These are phyloP conservation scores for Rhizomucor miehei DNA, from an alignment of 371 early-diverging fungal species.

Conservation along the genomic window DNA sequence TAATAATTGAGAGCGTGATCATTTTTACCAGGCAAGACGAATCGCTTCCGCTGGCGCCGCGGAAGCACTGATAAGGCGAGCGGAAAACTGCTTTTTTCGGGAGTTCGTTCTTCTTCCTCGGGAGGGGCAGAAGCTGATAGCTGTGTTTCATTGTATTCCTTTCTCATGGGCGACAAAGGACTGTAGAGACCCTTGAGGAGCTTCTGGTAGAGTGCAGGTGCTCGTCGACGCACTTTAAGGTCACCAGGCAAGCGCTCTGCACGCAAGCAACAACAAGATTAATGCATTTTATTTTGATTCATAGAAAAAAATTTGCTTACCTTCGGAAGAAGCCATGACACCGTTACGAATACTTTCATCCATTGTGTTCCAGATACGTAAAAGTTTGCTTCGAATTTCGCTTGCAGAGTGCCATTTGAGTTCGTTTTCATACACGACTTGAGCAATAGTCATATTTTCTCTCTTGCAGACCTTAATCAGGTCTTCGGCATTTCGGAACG, in stretches of 20 bases:
- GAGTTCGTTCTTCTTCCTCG: neutral
- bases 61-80: constrained; percentile 36
- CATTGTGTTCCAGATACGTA: constrained; percentile 93
- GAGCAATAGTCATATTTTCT: constrained; percentile 90
- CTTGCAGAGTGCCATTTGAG: constrained; percentile 84
- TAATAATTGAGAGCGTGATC: too few relatives aligned
- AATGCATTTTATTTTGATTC: too few relatives aligned
- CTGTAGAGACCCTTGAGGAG: constrained; percentile 78
- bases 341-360: constrained; percentile 86
- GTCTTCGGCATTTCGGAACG: constrained; percentile 81
- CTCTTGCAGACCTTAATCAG: constrained; percentile 78
- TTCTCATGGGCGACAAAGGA: constrained; percentile 19
- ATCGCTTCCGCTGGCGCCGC: constrained; percentile 42
- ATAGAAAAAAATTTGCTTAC: too few relatives aligned
- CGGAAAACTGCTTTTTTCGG: constrained; percentile 16
- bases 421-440: constrained; percentile 93
- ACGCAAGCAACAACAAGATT: too few relatives aligned
- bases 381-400: constrained; percentile 69
- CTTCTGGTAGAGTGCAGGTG: constrained; percentile 85
- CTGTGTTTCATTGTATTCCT: constrained; percentile 25
- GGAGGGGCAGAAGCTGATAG: constrained; percentile 15
- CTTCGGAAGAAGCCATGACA: constrained; percentile 44
- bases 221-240: constrained; percentile 84
- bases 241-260: constrained; percentile 72
- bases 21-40: constrained; percentile 38